A percentile compares a stretch with the other conserved stretches of the same genome.
These are phyloP conservation scores for Tieghemostelium lacteum DNA, from an alignment of 78 protist genomes.

Conservation along the genomic window DNA sequence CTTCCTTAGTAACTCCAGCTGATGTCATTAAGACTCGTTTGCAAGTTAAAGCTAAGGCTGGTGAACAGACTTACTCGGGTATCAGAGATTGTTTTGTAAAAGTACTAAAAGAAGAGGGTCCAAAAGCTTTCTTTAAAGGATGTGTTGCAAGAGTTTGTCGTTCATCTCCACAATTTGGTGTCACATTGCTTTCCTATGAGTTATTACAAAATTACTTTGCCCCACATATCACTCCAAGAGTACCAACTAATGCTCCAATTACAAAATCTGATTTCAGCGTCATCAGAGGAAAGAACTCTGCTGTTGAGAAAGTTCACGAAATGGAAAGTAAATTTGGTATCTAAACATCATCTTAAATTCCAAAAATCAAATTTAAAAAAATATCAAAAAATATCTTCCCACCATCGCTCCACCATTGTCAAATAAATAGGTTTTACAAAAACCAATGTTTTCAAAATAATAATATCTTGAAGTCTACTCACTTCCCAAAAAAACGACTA, in stretches of 20 bases:
- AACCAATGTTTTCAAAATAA: no score
- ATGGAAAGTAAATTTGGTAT: constrained; percentile 78
- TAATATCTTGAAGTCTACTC: no score
- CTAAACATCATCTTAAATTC: no score
- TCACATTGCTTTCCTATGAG: constrained; percentile 86
- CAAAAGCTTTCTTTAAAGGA: constrained; percentile 87
- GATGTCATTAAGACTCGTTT: constrained; percentile 91
- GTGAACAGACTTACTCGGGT: constrained; percentile 84
- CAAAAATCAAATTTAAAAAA: constrained; percentile 14
- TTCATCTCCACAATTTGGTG: constrained; percentile 90
- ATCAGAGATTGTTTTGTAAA: constrained; percentile 81
- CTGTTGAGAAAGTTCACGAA: constrained; percentile 47
- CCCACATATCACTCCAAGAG: constrained; percentile 51
- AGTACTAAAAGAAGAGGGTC: constrained; percentile 81
- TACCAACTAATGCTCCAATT: constrained; percentile 82
- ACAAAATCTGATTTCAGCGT: constrained; percentile 60
- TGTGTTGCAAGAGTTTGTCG: constrained; percentile 80
- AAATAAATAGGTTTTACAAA: no score
- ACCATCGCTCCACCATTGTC: no score
- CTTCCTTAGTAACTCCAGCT: constrained; percentile 83
- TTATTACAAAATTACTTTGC: constrained; percentile 61
- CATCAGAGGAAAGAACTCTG: constrained; percentile 11
- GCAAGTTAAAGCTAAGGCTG: constrained; percentile 86
- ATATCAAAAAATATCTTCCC: constrained; percentile 4
- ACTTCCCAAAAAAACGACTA: no score